Conservation (phyloP, 768 basidiomycete species). For the Rhizopogon vesiculosus region DNA sequence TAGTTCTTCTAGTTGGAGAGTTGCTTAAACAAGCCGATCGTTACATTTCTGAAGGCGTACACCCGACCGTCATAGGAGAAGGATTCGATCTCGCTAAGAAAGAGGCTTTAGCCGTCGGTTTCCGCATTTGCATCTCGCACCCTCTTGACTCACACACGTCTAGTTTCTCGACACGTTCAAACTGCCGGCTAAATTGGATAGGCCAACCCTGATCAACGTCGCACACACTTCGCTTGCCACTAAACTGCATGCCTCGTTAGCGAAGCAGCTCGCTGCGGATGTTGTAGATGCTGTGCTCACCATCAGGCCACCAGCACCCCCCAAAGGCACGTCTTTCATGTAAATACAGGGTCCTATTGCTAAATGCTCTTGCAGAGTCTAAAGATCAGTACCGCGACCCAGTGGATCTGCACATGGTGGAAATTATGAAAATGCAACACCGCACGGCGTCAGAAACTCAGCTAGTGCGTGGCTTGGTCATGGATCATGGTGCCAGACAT, state of each 20-base stretch:
- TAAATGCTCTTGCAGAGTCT: conserved; percentile 38
- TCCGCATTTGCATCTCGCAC: conserved; percentile 12
- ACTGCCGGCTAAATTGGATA: conserved; percentile 71
- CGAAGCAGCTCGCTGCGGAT: conserved; percentile 84
- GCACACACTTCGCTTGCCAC: conserved; percentile 95
- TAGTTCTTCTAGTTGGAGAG: conserved; percentile 93
- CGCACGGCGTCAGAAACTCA: conserved; percentile 97
- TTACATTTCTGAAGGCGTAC: conserved; percentile 96
- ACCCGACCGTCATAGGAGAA: conserved; percentile 92
- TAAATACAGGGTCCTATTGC: conserved; percentile 21
- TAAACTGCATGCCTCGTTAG: conserved; percentile 78
- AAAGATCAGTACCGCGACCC: conserved; percentile 76
- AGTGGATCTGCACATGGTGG: conserved; percentile 98
- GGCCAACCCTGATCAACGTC: conserved; percentile 87
- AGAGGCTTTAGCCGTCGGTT: conserved; percentile 77
- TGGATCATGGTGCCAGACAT: conserved; percentile 96
- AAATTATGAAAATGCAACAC: conserved; percentile 99
- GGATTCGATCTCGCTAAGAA: conserved; percentile 99
- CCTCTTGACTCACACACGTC: conserved; percentile 16
- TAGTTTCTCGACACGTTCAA: conserved; percentile 95
- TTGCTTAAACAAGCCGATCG: conserved; percentile 97
- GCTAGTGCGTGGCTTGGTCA: conserved; percentile 88
- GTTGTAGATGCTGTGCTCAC: conserved; percentile 94
- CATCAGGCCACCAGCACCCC: conserved; percentile 67
- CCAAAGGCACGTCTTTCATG: conserved; percentile 43